Evolutionary conservation across 2,329 filamentous ascomycete species (phyloP), one percentile per base, ranked within the genome.

Genomic region (Cladosporium colombiae): DNA sequence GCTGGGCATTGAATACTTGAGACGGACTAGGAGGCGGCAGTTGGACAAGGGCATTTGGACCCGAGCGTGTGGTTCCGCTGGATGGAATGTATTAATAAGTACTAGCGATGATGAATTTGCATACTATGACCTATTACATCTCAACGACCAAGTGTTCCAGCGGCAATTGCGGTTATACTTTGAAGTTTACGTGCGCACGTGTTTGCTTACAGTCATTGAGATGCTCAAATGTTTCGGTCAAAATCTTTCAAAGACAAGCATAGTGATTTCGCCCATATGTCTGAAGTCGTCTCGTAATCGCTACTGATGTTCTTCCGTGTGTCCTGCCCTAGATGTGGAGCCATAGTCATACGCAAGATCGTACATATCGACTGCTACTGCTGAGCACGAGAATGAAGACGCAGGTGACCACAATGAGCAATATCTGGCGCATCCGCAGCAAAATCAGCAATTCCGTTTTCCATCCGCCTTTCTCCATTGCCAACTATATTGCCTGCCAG

Each of bases 11-110:
- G 33, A 23, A 21, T 18, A 21, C 21, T 27, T 31, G 55, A 33
- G 21, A 58, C 33, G 55, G 55, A 18, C 23, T 18, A 29, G 50
- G 18, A 29, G 21, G 33, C 55, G 37, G 31, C 18, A 33, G 31
- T 40, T 29, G 55, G 35, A 40, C 33, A 58, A 11, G 31, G 52
- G 35, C 14, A 18, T 58, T 40, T n/a, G n/a, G 25, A 40, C 35
- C 55, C 55, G 37, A 58, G 55, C 55, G 55, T 35, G 55, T 40
- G 33, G 55, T 58, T 58, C 31, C 25, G 27, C 55, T 23, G 49
- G 33, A 62, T 62, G 55, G 60, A 62, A 37, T 55, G 59, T 62
- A 55, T 62, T 29, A 55, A 27, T 53, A 62, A 46, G 40, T 46
- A 46, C 40, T 46, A 46, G 40, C 40, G 40, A 46, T 21, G 40